phyloP scores from a whole-genome alignment of 257 asterid genomes.

The Solanum arcanum region DNA sequence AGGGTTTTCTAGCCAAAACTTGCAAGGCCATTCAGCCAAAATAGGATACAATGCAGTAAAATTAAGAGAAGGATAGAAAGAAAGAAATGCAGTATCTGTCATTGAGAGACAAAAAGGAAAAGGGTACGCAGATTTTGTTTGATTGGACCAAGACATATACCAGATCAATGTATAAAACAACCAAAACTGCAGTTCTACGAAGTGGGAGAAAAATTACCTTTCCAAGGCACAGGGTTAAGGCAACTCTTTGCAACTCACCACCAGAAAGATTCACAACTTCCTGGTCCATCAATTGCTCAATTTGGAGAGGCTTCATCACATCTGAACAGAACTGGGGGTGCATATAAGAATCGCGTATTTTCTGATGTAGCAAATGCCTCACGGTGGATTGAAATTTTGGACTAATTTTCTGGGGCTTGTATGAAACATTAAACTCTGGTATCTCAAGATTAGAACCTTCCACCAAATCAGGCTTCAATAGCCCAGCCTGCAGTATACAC shows the following conservation, averaged over 20 bases:
- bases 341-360: slow-evolving; percentile 75
- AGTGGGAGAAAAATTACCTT: slow-evolving; percentile 37
- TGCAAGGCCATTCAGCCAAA: not conserved
- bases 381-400: slow-evolving; percentile 66
- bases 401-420: slow-evolving; percentile 96
- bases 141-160: not conserved
- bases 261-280: slow-evolving; percentile 95
- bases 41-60: not conserved
- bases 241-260: slow-evolving; percentile 99
- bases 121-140: not conserved
- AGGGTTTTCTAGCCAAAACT: not conserved
- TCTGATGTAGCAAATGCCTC: slow-evolving; percentile 67
- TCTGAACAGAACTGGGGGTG: slow-evolving; percentile 95
- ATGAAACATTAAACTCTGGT: slow-evolving; percentile 92
- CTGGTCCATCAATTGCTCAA: slow-evolving; percentile 98
- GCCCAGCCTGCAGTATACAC: slow-evolving; percentile 59
- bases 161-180: not conserved
- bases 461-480: slow-evolving; percentile 71
- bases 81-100: not conserved
- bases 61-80: not conserved
- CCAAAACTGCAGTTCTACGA: not conserved
- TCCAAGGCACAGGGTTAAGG: slow-evolving; percentile 87
- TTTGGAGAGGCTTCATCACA: slow-evolving; percentile 97
- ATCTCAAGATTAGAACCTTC: slow-evolving; percentile 76
- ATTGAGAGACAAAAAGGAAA: not conserved